Conservation (phyloP, 352 stramenopile genomes). For the Pythium chondricola region DNA sequence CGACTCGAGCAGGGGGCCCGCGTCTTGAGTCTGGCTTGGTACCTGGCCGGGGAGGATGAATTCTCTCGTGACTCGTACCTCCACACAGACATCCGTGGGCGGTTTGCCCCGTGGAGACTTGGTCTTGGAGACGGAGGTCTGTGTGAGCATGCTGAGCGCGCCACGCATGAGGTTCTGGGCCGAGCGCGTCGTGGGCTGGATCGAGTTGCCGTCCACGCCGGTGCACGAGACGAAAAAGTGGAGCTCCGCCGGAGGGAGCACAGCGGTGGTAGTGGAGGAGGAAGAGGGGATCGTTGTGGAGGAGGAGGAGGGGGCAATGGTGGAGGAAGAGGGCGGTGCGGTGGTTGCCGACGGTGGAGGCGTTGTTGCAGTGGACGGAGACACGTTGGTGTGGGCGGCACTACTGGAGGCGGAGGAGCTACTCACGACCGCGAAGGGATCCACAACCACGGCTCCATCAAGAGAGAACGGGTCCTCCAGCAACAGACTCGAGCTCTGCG, state of each 20-base stretch:
- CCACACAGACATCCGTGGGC: slow-evolving; percentile 58
- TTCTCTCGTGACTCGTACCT: slow-evolving; percentile 55
- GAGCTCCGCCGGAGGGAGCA: slow-evolving; percentile 24
- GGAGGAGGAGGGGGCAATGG: background rate
- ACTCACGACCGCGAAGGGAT: slow-evolving; percentile 15
- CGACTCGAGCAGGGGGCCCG: slow-evolving; percentile 23
- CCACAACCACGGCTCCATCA: background rate
- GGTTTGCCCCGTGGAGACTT: slow-evolving; percentile 46
- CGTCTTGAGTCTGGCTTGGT: background rate
- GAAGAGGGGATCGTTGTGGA: background rate
- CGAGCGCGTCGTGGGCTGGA: slow-evolving; percentile 36
- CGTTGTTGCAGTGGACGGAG: background rate
- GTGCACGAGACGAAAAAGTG: slow-evolving; percentile 75
- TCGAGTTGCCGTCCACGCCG: slow-evolving; percentile 47
- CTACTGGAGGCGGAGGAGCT: background rate
- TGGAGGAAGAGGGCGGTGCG: background rate
- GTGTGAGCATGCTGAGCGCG: slow-evolving; percentile 65
- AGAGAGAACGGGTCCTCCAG: slow-evolving; percentile 15
- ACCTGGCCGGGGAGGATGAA: slow-evolving; percentile 26
- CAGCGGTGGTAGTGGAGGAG: background rate
- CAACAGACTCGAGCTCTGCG: background rate
- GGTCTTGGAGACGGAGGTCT: slow-evolving; percentile 22
- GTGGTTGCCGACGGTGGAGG: background rate
- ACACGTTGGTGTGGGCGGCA: background rate
- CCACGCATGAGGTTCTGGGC: slow-evolving; percentile 71